phyloP scores from a whole-genome alignment of 2,329 filamentous ascomycete species.

The Diplocarpon rosae region DNA sequence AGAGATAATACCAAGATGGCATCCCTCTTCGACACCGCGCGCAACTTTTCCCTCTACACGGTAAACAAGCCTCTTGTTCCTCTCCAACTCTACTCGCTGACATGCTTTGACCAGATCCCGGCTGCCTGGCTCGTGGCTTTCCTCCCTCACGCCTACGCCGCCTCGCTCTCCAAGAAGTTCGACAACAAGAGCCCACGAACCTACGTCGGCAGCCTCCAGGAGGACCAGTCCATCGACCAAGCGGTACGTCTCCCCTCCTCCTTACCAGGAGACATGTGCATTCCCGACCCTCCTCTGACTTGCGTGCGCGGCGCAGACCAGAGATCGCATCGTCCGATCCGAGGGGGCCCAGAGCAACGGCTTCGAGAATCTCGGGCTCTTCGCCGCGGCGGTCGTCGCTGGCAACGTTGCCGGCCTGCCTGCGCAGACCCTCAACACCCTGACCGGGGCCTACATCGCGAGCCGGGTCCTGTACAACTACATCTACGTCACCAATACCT shows the following conservation, averaged over 20 bases:
- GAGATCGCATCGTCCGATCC: slow-evolving; percentile 27
- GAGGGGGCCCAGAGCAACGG: slow-evolving; percentile 30
- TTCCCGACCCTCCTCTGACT: not conserved
- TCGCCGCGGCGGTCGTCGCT: slow-evolving; percentile 30
- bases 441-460: slow-evolving; percentile 14
- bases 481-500: slow-evolving; percentile 18
- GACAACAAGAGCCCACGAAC: slow-evolving; percentile 26
- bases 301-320: slow-evolving; percentile 19
- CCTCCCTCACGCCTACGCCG: slow-evolving; percentile 28
- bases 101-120: slow-evolving; percentile 13
- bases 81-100: not conserved
- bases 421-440: slow-evolving; percentile 12
- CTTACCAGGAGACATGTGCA: no score
- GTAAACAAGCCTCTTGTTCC: not conserved
- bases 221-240: slow-evolving; percentile 25
- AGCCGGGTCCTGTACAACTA: slow-evolving; percentile 17
- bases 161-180: slow-evolving; percentile 16
- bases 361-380: slow-evolving; percentile 31
- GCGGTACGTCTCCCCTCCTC: slow-evolving; percentile 9
- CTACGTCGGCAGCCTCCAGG: slow-evolving; percentile 19
- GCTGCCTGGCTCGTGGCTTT: slow-evolving; percentile 27
- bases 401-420: slow-evolving; percentile 28
- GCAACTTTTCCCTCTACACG: slow-evolving; percentile 5
- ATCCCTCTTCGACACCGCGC: slow-evolving; percentile 5
- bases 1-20: not conserved